A percentile compares a stretch with the other conserved stretches of the same genome.
phyloP scores from a whole-genome alignment of 2,329 filamentous ascomycete genomes.

The Bipolaris victoriae region DNA sequence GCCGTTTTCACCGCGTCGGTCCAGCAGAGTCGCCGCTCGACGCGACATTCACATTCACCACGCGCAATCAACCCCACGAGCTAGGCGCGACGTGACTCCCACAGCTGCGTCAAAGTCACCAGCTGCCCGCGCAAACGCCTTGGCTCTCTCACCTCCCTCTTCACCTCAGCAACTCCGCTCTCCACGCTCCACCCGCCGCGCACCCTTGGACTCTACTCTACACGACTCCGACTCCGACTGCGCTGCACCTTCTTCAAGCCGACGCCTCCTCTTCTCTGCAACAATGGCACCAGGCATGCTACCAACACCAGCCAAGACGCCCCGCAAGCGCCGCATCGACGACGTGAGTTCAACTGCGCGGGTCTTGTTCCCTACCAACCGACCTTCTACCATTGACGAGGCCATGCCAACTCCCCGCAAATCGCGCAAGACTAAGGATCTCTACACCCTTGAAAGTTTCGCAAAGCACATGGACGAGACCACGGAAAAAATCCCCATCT shows the following conservation, averaged over 20 bases:
- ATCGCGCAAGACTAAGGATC: conserved; percentile 61
- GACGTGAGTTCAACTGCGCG: conserved; percentile 57
- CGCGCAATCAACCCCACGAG: conserved; percentile 32
- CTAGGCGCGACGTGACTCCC: conserved; percentile 40
- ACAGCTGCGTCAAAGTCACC: conserved; percentile 32
- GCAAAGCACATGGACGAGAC: conserved; percentile 60
- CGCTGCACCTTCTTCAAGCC: conserved; percentile 33
- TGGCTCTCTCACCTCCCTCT: conserved; percentile 53
- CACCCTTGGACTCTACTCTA: conserved; percentile 25
- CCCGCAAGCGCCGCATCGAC: conserved; percentile 62
- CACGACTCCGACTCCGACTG: conserved; percentile 43
- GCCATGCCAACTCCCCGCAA: conserved; percentile 66
- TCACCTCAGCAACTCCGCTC: conserved; percentile 45
- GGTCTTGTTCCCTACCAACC: conserved; percentile 64
- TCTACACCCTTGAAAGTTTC: conserved; percentile 48
- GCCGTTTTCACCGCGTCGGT: conserved; percentile 73
- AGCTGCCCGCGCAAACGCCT: conserved; percentile 52
- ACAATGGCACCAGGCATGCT: conserved; percentile 61
- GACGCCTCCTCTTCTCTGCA: conserved; percentile 29
- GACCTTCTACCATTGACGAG: conserved; percentile 67
- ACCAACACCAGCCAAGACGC: conserved; percentile 80
- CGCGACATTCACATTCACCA: conserved; percentile 46
- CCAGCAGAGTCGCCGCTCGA: conserved; percentile 65
- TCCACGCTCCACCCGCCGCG: conserved; percentile 41
- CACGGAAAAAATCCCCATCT: conserved; percentile 70